Evolutionary conservation across 2,329 filamentous ascomycete species (phyloP).

Genomic region (Microcera coccophila): DNA sequence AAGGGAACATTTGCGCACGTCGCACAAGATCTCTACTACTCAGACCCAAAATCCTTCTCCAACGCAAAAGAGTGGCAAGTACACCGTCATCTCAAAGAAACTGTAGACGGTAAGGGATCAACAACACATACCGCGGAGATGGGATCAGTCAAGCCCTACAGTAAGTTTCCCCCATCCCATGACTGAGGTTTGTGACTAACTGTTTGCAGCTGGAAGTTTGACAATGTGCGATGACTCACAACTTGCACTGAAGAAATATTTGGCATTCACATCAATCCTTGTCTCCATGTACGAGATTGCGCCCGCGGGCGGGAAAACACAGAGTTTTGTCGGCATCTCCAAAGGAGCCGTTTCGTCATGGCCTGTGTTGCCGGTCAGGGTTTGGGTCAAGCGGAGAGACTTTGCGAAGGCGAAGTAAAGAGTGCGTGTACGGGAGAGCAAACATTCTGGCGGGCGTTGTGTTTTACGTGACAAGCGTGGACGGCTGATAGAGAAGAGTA

Average conservation of each 20-base stretch:
- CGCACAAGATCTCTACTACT: slow-evolving; percentile 33
- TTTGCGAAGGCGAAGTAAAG: neutral
- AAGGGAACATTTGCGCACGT: slow-evolving; percentile 36
- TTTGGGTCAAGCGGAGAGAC: slow-evolving; percentile 32
- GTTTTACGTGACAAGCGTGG: too few relatives aligned
- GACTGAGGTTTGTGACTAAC: slow-evolving; percentile 8
- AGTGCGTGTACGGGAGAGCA: too few relatives aligned
- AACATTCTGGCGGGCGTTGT: too few relatives aligned
- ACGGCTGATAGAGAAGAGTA: too few relatives aligned
- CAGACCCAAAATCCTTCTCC: slow-evolving; percentile 31
- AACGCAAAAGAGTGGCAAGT: slow-evolving; percentile 35
- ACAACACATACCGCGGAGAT: slow-evolving; percentile 19
- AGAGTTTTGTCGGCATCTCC: slow-evolving; percentile 23
- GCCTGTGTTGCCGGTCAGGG: slow-evolving; percentile 26
- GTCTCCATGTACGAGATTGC: slow-evolving; percentile 37
- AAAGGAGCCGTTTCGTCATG: slow-evolving; percentile 27
- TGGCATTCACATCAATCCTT: slow-evolving; percentile 33
- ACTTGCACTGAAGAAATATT: slow-evolving; percentile 32
- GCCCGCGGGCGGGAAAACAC: slow-evolving; percentile 26
- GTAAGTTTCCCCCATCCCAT: slow-evolving; percentile 22
- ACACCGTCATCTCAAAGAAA: slow-evolving; percentile 31
- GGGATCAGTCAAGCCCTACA: slow-evolving; percentile 31
- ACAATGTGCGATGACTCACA: slow-evolving; percentile 32
- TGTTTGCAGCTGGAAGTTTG: slow-evolving; percentile 27
- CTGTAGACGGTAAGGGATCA: slow-evolving; percentile 21